phyloP scores from a whole-genome alignment of 2,329 filamentous ascomycete genomes.

The Nannizziopsis barbatae region DNA sequence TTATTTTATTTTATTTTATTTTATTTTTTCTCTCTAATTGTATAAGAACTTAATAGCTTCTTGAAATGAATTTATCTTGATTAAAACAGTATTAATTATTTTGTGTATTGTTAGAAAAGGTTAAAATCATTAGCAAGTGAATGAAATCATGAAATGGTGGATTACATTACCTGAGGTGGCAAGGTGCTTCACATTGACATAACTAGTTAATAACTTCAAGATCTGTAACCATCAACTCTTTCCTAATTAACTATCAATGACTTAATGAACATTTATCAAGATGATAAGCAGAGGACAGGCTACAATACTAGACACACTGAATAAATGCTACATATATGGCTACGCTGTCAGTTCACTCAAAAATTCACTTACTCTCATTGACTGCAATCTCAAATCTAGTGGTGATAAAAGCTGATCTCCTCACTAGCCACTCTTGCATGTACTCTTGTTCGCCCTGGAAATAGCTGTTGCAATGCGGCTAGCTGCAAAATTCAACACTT shows the following conservation, averaged over 20 bases:
- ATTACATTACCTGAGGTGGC: no score
- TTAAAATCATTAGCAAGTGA: no score
- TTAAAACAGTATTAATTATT: no score
- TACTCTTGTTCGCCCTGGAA: constrained; percentile 74
- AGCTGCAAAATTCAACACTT: constrained; percentile 78
- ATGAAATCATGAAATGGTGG: no score
- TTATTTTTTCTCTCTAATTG: no score
- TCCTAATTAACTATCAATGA: not conserved
- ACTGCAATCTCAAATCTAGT: not conserved
- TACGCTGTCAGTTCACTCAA: constrained; percentile 28
- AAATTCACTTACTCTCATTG: not conserved
- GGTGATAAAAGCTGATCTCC: not conserved
- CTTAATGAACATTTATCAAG: not conserved
- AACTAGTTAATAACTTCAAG: not conserved
- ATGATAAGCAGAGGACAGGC: no score
- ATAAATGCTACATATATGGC: constrained; percentile 39
- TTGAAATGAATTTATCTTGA: no score
- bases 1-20: no score
- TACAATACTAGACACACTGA: constrained; percentile 32
- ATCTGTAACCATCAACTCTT: not conserved
- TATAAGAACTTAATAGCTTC: no score
- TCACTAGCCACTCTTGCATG: constrained; percentile 71
- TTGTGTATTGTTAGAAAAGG: no score
- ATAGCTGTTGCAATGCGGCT: constrained; percentile 76
- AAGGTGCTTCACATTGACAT: not conserved